phyloP scores from a whole-genome alignment of 2,329 filamentous ascomycete species.

The Aspergillus uvarum region DNA sequence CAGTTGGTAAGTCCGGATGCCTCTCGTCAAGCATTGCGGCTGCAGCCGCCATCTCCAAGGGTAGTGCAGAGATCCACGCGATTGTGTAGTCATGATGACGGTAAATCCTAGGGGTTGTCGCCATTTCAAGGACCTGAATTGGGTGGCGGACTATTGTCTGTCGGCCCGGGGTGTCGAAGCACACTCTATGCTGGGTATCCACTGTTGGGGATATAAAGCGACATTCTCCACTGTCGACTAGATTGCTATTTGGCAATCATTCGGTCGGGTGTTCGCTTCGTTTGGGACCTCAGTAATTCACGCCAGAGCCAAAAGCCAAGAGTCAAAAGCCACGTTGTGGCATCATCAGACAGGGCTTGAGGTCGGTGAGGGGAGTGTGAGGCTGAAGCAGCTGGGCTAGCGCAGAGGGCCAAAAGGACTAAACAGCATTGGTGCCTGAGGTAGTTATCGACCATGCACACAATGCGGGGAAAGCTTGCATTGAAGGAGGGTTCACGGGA shows the following conservation, averaged over 20 bases:
- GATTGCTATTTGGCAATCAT: background rate
- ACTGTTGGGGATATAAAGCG: background rate
- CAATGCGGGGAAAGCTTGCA: background rate
- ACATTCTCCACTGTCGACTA: background rate
- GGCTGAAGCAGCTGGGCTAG: background rate
- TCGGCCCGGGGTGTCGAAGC: background rate
- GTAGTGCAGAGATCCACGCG: slow-evolving; percentile 16
- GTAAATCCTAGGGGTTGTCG: background rate
- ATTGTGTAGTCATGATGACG: slow-evolving; percentile 10
- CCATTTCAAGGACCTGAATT: background rate
- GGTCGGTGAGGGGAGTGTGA: background rate
- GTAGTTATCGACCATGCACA: background rate
- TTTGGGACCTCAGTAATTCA: no score
- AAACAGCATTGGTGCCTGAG: background rate
- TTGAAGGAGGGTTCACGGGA: background rate
- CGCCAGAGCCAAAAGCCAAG: no score
- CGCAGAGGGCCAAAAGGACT: background rate
- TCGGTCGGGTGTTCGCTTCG: no score
- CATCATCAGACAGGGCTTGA: no score
- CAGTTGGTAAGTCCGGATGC: background rate
- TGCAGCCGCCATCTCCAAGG: slow-evolving; percentile 13
- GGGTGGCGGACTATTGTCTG: background rate
- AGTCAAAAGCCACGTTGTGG: no score
- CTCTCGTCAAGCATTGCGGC: slow-evolving; percentile 10
- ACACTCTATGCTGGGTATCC: background rate